Evolutionary conservation across 352 stramenopile genomes (phyloP), one percentile per base, ranked within the genome.

Genomic region (Nothophytophthora sp.): DNA sequence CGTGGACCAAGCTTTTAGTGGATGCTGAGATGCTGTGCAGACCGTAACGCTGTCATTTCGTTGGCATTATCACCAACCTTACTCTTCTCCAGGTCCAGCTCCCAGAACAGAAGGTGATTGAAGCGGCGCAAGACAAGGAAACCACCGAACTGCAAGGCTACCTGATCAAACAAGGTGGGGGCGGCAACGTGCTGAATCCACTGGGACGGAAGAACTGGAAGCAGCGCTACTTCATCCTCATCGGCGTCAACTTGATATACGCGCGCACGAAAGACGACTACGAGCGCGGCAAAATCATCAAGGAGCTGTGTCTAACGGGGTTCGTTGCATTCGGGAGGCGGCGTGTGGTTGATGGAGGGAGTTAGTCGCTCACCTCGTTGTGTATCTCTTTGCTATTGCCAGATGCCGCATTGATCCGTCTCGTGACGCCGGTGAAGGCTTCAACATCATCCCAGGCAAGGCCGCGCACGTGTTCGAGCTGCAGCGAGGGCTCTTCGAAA

Each of bases 141-240:
- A 52, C 63, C 23, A 84, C 71, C 18, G 67, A 88, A 22, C 50
- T 92, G 1, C 81, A 95, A 75, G 85, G 85, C 0, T 95, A 95
- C 44, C 48, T 95, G 18, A 87, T 95, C 67, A 95, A 95, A 41
- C 85, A 95, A 56, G 85, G 85, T 18, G 83, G 74, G 40, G 85
- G 85, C 23, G 77, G 85, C 8, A 88, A 87, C 35, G 74, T 78
- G 8, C 77, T 90, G 19, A 93, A 91, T 28, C 80, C 80, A 1
- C 70, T 95, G 1, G 76, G 82, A 0, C 59, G 85, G n/a, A 86
- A 86, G 41, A 93, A 93, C 59, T 95, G 85, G 85, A 95, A 95
- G 63, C 82, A 93, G 53, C 73, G 85, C 24, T 95, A 93, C 61
- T 95, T 95, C 52, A 90, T 92, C 55, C 65, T 95, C 22, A 75